Percentiles rank a stretch among this genome's conserved stretches.
These are phyloP conservation scores for Umbelopsis isabellina DNA, from an alignment of 192 early-diverging fungal genomes.

Conservation along the genomic window DNA sequence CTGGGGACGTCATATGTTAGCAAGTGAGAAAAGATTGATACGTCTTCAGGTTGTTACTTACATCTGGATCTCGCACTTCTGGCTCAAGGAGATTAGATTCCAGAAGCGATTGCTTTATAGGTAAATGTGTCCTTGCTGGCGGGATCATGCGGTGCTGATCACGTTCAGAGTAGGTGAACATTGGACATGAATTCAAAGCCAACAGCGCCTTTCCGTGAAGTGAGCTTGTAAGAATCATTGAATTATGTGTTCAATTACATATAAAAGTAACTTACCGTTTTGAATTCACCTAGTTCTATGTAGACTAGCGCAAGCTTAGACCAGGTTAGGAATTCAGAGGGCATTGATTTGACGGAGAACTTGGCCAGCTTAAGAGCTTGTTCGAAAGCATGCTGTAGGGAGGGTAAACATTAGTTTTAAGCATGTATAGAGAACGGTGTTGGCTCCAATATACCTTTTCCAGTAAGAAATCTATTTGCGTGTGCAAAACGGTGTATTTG, in stretches of 20 bases:
- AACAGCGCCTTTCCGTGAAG: conserved; percentile 72
- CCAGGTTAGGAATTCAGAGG: conserved; percentile 96
- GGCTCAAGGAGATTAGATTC: conserved; percentile 59
- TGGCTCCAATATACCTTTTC: conserved; percentile 58
- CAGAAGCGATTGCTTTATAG: conserved; percentile 79
- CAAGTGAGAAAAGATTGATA: not conserved
- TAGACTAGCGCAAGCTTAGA: conserved; percentile 78
- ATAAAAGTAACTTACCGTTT: not conserved
- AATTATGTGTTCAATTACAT: not conserved
- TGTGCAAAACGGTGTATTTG: conserved; percentile 84
- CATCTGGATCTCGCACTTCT: conserved; percentile 61
- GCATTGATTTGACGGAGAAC: conserved; percentile 92
- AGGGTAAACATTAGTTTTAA: not conserved
- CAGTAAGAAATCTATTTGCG: conserved; percentile 88
- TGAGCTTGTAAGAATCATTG: not conserved
- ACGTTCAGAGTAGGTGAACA: conserved; percentile 91
- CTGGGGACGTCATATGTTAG: conserved; percentile 24
- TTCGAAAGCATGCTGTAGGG: conserved; percentile 60
- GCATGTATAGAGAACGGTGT: not conserved
- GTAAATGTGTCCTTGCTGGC: conserved; percentile 86
- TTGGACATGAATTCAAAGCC: conserved; percentile 97
- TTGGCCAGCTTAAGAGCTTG: conserved; percentile 87
- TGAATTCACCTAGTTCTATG: conserved; percentile 24
- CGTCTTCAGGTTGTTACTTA: not conserved
- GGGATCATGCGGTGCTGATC: conserved; percentile 91